phyloP scores from a whole-genome alignment of 2,329 filamentous ascomycete species.

The Annulohypoxylon truncatum region DNA sequence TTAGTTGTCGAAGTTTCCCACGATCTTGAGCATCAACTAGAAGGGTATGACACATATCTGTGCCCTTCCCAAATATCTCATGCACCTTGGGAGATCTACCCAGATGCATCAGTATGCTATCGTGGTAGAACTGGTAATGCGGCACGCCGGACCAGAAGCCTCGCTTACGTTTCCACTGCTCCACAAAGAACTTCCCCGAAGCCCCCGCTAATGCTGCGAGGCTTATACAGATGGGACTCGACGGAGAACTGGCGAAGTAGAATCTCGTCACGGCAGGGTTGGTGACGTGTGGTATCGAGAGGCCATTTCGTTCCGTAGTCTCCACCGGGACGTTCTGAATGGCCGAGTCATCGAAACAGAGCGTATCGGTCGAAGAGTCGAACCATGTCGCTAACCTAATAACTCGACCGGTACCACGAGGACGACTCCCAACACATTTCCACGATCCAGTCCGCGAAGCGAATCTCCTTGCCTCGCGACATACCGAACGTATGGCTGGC shows the following conservation, averaged over 20 bases:
- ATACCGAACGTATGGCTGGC: conserved; percentile 30
- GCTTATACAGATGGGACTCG: conserved; percentile 35
- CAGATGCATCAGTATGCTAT: conserved; percentile 38
- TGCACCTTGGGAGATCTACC: conserved; percentile 37
- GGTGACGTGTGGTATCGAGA: conserved; percentile 17
- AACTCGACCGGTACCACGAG: conserved; percentile 15
- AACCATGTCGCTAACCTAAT: conserved; percentile 33
- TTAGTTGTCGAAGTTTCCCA: conserved; percentile 27
- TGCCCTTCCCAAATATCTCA: conserved; percentile 31
- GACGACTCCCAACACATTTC: conserved; percentile 37
- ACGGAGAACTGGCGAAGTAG: conserved; percentile 34
- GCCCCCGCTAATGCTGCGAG: conserved; percentile 22
- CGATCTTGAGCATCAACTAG: conserved; percentile 29
- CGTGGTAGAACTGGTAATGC: conserved; percentile 34
- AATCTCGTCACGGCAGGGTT: conserved; percentile 35
- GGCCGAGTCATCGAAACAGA: conserved; percentile 37
- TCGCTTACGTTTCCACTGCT: conserved; percentile 38
- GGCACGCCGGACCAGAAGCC: conserved; percentile 39
- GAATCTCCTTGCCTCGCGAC: conserved; percentile 29
- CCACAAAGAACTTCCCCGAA: conserved; percentile 36
- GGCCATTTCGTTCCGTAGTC: conserved; percentile 22
- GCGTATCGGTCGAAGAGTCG: conserved; percentile 32
- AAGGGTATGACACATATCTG: conserved; percentile 35
- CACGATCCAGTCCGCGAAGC: conserved; percentile 29
- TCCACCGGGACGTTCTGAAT: not conserved